phyloP scores from a whole-genome alignment of 164 flowering plant genomes.

The Pachysandra terminalis region DNA sequence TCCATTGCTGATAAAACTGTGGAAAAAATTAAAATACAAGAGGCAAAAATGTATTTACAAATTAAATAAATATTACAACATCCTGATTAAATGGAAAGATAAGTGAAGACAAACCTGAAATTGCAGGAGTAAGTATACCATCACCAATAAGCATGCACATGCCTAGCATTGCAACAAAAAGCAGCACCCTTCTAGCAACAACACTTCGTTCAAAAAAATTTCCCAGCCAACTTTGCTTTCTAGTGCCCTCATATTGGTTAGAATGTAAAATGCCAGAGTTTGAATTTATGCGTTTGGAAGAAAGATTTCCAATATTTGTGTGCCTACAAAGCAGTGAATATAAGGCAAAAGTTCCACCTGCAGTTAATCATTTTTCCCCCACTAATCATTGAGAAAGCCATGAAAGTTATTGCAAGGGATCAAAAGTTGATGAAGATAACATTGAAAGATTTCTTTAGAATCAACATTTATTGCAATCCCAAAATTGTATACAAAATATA shows the following conservation, averaged over 20 bases:
- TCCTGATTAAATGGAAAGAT: not conserved
- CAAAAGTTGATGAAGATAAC: no score
- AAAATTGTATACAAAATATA: no score
- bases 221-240: conserved; percentile 38
- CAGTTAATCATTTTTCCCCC: conserved; percentile 15
- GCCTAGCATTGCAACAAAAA: conserved; percentile 76
- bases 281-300: conserved; percentile 28
- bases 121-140: conserved; percentile 88
- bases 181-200: conserved; percentile 65
- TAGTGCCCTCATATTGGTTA: conserved; percentile 17
- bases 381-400: not conserved
- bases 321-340: conserved; percentile 76
- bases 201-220: conserved; percentile 55
- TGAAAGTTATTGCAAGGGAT: not conserved
- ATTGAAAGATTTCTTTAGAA: no score
- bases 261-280: conserved; percentile 22
- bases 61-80: not conserved
- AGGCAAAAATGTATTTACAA: not conserved
- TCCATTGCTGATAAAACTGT: conserved; percentile 85
- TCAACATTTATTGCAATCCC: no score
- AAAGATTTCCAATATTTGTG: conserved; percentile 51
- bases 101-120: conserved; percentile 55
- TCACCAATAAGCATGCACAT: conserved; percentile 92
- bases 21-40: not conserved
- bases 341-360: conserved; percentile 89